Percentiles rank a stretch among this genome's conserved stretches.
Conservation (phyloP, 805 yeast species). For the Wickerhamiella allomyrinae region DNA sequence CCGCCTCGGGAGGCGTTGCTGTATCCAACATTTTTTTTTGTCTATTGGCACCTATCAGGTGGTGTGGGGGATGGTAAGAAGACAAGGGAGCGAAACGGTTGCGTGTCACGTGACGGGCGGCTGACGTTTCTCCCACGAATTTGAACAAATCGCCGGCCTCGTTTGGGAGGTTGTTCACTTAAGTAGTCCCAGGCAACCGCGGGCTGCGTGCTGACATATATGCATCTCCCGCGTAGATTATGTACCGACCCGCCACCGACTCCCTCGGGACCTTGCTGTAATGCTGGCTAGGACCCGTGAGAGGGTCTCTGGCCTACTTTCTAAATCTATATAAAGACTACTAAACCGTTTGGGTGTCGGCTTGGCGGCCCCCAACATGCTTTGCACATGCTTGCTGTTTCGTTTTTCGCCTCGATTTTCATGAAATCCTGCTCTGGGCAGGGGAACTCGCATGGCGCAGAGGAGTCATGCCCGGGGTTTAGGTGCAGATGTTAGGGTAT, state of each 20-base stretch:
- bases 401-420: not conserved
- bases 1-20: constrained; percentile 5
- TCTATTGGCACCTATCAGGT: too few relatives aligned
- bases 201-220: not conserved
- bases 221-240: not conserved
- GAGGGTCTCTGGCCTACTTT: too few relatives aligned
- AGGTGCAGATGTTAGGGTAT: too few relatives aligned
- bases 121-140: not conserved
- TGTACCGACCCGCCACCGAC: not conserved
- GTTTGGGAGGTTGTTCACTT: constrained; percentile 2
- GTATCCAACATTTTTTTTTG: not conserved
- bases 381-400: not conserved
- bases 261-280: not conserved
- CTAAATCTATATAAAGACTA: not conserved
- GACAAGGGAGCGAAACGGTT: too few relatives aligned
- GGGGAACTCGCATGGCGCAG: not conserved
- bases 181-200: constrained; percentile 1
- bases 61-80: too few relatives aligned
- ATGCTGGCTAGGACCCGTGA: too few relatives aligned
- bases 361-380: not conserved
- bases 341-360: too few relatives aligned
- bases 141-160: not conserved
- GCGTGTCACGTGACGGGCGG: not conserved
- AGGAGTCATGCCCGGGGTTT: not conserved
- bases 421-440: not conserved